Percentiles rank a stretch among this genome's conserved stretches.
phyloP scores from a whole-genome alignment of 2,329 filamentous ascomycete species.

The Tolypocladium inflatum region DNA sequence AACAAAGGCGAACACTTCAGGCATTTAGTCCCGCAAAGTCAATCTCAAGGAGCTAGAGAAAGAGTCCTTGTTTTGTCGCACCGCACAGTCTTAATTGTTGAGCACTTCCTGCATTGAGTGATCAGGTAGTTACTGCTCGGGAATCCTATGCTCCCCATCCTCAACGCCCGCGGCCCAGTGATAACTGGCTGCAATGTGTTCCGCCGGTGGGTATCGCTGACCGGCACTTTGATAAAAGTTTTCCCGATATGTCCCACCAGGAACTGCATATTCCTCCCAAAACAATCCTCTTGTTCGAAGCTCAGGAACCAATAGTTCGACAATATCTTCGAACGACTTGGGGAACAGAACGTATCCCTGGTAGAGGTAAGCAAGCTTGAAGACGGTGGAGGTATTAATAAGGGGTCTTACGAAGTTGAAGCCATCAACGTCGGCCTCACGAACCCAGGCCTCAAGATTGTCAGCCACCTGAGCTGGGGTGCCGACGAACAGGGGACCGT shows the following conservation, averaged over 20 bases:
- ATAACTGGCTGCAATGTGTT: slow-evolving; percentile 43
- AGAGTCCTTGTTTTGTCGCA: no score
- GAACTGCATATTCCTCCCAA: slow-evolving; percentile 42
- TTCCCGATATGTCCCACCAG: slow-evolving; percentile 50
- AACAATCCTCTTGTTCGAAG: slow-evolving; percentile 49
- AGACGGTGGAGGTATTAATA: neutral
- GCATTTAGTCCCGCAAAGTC: no score
- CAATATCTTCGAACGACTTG: slow-evolving; percentile 57
- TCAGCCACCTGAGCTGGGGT: slow-evolving; percentile 55
- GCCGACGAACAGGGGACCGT: slow-evolving; percentile 55
- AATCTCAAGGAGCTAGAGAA: no score
- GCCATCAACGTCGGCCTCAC: slow-evolving; percentile 49
- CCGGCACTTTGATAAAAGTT: slow-evolving; percentile 46
- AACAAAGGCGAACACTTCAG: no score
- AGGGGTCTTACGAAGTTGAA: slow-evolving; percentile 58
- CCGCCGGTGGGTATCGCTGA: slow-evolving; percentile 36
- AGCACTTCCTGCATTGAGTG: no score
- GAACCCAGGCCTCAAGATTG: slow-evolving; percentile 56
- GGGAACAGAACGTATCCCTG: slow-evolving; percentile 58
- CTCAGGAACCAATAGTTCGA: slow-evolving; percentile 56
- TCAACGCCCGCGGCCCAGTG: slow-evolving; percentile 17
- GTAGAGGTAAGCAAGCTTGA: neutral
- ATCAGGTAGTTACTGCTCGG: no score
- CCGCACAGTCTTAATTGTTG: no score
- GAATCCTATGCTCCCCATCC: no score